Evolutionary conservation across 306 rosid genomes (phyloP), one percentile per base, ranked within the genome.

Genomic region (Glycine latifolia): DNA sequence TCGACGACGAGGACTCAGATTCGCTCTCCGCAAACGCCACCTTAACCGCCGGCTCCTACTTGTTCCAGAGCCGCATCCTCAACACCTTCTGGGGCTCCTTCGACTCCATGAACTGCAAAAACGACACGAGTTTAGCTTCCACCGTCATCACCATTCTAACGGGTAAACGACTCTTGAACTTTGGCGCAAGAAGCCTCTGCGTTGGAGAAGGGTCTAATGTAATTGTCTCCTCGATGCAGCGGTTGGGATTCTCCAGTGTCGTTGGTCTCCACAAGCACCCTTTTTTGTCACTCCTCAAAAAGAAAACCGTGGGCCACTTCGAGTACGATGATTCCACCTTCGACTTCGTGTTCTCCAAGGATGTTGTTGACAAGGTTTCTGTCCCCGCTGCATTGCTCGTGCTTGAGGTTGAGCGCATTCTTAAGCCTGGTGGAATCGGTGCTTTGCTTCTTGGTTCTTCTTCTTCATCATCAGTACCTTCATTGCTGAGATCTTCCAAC

Each of bases 371-470:
- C 44, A 87, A 84, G 85, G 92, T 81, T 73, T 56, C 92, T 10
- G 94, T 86, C 79, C 98, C 97, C 1, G 31, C 31, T 79, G 88
- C 97, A n/a, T 84, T 89, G 76, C 83, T 93, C 20, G 91, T 93
- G 76, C 92, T 91, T 8, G 98, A 96, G 81, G 85, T 93, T 35
- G 98, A 96, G 82, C 97, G 99, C 11, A 82, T 96, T 72, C 97
- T 96, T 85, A 87, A 83, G 76, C 94, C 99, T 1, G 96, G 92
- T 7, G 99, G 99, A 47, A 85, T 90, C 10, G 99, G 94, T 13
- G 98, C 88, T 10, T 72, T 96, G 59, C 87, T 93, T 73, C 81
- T 89, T 39, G 52, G 63, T 31, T 62, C 31, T 26, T 26, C 31
- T 26, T 26, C 31, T 26, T 26, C 68, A 15, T 49, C 71, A 3